These are phyloP conservation scores for Candida chilensis DNA, from an alignment of 805 yeast species.

Conservation along the genomic window DNA sequence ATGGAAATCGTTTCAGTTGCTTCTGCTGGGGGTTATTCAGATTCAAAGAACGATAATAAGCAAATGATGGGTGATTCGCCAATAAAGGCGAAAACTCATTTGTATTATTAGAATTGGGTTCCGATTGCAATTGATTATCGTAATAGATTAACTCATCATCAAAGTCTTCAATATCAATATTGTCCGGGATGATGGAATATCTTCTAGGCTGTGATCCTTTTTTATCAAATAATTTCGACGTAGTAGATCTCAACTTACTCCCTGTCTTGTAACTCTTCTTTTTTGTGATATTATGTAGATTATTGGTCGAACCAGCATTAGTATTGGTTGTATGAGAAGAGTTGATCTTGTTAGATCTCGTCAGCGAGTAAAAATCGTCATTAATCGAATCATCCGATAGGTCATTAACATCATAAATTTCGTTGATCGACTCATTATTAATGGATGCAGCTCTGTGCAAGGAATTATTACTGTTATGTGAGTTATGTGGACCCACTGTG, in stretches of 20 bases:
- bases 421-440: neutral
- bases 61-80: too few species aligned
- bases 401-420: slow-evolving; percentile 13
- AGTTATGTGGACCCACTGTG: too few species aligned
- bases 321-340: slow-evolving; percentile 3
- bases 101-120: slow-evolving; percentile 10
- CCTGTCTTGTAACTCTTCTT: slow-evolving; percentile 19
- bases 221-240: slow-evolving; percentile 65
- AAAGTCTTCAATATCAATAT: slow-evolving; percentile 43
- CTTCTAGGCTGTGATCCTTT: slow-evolving; percentile 67
- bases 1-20: too few species aligned
- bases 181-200: slow-evolving; percentile 64
- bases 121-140: slow-evolving; percentile 24
- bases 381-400: slow-evolving; percentile 4
- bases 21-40: too few species aligned
- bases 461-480: too few species aligned
- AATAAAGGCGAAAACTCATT: slow-evolving; percentile 23
- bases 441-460: neutral
- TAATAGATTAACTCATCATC: slow-evolving; percentile 44
- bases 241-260: slow-evolving; percentile 50
- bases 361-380: slow-evolving; percentile 1
- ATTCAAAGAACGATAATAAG: too few species aligned
- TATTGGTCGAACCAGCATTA: slow-evolving; percentile 4
- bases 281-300: slow-evolving; percentile 6
- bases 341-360: slow-evolving; percentile 2